Conservation (phyloP, 1,284 basidiomycete species). For the Ustilago bromivora region DNA sequence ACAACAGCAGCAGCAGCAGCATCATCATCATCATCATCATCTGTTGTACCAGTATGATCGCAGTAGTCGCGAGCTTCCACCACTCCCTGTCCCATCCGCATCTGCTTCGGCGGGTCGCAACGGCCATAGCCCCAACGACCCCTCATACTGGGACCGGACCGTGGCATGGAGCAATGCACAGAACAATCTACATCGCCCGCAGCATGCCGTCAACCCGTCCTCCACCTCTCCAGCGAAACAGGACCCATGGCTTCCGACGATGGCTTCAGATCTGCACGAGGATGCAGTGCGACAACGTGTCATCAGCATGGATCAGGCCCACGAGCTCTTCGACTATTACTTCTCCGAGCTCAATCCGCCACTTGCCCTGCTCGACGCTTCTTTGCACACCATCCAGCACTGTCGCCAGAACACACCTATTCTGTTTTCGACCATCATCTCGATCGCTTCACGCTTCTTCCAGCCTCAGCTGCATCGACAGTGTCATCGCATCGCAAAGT, state of each 20-base stretch:
- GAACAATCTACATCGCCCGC: slow-evolving; percentile 16
- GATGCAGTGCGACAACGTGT: slow-evolving; percentile 40
- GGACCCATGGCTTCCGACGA: not conserved
- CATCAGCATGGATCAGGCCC: slow-evolving; percentile 37
- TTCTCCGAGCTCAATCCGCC: slow-evolving; percentile 56
- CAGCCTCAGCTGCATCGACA: slow-evolving; percentile 77
- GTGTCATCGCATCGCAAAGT: slow-evolving; percentile 78
- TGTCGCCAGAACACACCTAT: slow-evolving; percentile 81
- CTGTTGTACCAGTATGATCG: slow-evolving; percentile 24
- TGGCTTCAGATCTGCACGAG: slow-evolving; percentile 37
- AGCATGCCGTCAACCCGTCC: slow-evolving; percentile 11
- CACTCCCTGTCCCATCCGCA: slow-evolving; percentile 22
- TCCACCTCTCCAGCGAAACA: not conserved
- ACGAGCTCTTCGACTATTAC: slow-evolving; percentile 42
- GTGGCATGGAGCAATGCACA: slow-evolving; percentile 30
- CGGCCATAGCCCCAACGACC: slow-evolving; percentile 19
- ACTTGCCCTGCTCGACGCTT: slow-evolving; percentile 69
- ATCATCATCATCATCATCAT: slow-evolving; percentile 2
- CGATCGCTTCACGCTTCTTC: slow-evolving; percentile 87
- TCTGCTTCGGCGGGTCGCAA: slow-evolving; percentile 18
- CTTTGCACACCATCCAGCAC: slow-evolving; percentile 72
- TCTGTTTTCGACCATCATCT: slow-evolving; percentile 82
- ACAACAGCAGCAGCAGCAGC: not conserved
- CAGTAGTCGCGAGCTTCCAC: slow-evolving; percentile 30
- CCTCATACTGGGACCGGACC: slow-evolving; percentile 22